phyloP scores from a whole-genome alignment of 1,139 yeast genomes.

The Diutina ranongensis region DNA sequence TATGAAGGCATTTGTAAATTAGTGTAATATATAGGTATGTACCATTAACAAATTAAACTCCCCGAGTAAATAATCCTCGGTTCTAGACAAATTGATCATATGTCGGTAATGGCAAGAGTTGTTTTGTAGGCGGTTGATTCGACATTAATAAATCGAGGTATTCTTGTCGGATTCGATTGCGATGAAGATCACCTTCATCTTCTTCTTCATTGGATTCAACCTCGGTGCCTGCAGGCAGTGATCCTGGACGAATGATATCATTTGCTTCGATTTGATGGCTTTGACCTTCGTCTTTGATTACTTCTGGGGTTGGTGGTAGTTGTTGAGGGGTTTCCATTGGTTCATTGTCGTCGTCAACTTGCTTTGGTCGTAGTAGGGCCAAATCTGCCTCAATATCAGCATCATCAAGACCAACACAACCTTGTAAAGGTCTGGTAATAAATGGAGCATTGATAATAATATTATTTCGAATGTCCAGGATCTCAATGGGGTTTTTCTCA shows the following conservation, averaged over 20 bases:
- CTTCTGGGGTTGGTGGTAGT: too few species aligned
- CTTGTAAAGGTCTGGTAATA: background rate
- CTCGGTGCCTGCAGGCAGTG: background rate
- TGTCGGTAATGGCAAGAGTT: background rate
- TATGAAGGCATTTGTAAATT: background rate
- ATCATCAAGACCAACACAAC: background rate
- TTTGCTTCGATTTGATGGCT: too few species aligned
- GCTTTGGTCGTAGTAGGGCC: background rate
- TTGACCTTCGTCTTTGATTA: too few species aligned
- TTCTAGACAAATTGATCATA: background rate
- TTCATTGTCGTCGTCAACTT: too few species aligned
- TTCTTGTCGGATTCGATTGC: background rate
- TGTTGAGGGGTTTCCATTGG: too few species aligned
- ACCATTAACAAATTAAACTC: too few species aligned
- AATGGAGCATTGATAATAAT: background rate
- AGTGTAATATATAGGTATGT: background rate
- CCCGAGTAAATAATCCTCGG: too few species aligned
- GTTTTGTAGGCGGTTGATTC: background rate
- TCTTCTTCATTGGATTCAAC: background rate
- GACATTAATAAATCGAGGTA: background rate
- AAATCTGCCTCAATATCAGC: background rate
- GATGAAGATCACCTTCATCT: background rate
- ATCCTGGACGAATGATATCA: too few species aligned
- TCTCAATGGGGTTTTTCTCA: slow-evolving; percentile 23
- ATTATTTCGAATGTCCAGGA: slow-evolving; percentile 14